A percentile compares a stretch with the other conserved stretches of the same genome.
phyloP scores from a whole-genome alignment of 1,284 basidiomycete genomes.

The Volvariella surrecta region DNA sequence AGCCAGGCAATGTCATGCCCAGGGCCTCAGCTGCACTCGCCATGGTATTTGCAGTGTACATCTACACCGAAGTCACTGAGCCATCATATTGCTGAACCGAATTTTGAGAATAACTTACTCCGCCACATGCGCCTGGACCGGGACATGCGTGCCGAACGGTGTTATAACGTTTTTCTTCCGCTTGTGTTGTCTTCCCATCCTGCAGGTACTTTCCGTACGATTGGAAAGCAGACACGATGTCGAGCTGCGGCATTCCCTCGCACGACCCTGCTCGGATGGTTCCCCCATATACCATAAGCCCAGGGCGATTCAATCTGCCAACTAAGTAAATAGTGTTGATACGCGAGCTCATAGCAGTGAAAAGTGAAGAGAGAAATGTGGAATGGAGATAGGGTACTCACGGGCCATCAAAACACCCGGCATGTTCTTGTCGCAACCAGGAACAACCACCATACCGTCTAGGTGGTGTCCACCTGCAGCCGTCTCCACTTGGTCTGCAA shows the following conservation, averaged over 20 bases:
- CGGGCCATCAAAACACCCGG: slow-evolving; percentile 91
- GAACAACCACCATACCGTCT: slow-evolving; percentile 96
- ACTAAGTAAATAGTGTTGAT: slow-evolving; percentile 34
- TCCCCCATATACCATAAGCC: slow-evolving; percentile 96
- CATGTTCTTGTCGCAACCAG: slow-evolving; percentile 98
- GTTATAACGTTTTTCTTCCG: slow-evolving; percentile 76
- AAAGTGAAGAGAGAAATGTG: slow-evolving; percentile 10
- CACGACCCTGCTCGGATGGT: slow-evolving; percentile 89
- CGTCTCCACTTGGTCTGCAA: slow-evolving; percentile 94
- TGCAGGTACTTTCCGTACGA: slow-evolving; percentile 90
- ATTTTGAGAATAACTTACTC: slow-evolving; percentile 45
- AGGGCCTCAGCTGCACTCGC: slow-evolving; percentile 87
- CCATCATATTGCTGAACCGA: slow-evolving; percentile 3
- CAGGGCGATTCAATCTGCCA: slow-evolving; percentile 88
- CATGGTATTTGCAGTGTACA: slow-evolving; percentile 98
- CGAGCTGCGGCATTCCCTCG: slow-evolving; percentile 71
- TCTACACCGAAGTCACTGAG: slow-evolving; percentile 32
- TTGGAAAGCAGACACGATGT: slow-evolving; percentile 94
- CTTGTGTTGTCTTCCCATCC: slow-evolving; percentile 76
- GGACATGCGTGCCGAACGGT: slow-evolving; percentile 91
- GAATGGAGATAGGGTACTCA: slow-evolving; percentile 37
- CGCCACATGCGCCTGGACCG: slow-evolving; percentile 93
- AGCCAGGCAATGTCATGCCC: slow-evolving; percentile 96
- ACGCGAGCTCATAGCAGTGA: not conserved
- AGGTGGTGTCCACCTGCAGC: slow-evolving; percentile 97